A percentile compares a stretch with the other conserved stretches of the same genome.
Conservation (phyloP, 345 rosid genomes). For the Rhizophora apiculata region DNA sequence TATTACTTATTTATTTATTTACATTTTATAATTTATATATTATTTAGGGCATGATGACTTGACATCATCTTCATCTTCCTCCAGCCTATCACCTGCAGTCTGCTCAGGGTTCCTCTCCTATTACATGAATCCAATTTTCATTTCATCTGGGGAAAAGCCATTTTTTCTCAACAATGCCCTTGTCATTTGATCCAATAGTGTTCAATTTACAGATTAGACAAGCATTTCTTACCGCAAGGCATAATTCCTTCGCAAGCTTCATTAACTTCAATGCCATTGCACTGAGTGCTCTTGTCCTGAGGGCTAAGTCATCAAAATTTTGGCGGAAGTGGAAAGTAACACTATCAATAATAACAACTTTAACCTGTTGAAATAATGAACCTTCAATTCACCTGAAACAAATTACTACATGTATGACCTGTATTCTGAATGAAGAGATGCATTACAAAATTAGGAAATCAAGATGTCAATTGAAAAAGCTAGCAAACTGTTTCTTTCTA, state of each 20-base stretch:
- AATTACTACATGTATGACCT: neutral
- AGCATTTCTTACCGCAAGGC: conserved; percentile 59
- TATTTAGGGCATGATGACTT: too few species aligned
- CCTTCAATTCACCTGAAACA: neutral
- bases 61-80: too few species aligned
- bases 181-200: too few species aligned
- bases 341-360: conserved; percentile 74
- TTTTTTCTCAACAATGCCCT: too few species aligned
- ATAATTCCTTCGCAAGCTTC: conserved; percentile 80
- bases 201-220: neutral
- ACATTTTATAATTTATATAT: too few species aligned
- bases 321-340: conserved; percentile 96
- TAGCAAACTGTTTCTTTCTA: neutral
- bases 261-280: conserved; percentile 83
- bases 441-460: neutral
- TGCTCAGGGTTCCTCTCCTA: too few species aligned
- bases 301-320: conserved; percentile 83
- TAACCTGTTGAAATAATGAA: conserved; percentile 51
- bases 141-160: too few species aligned
- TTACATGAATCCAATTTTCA: too few species aligned
- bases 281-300: conserved; percentile 70
- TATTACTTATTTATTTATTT: too few species aligned
- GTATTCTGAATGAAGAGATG: neutral
- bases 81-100: too few species aligned
- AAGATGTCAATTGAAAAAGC: neutral